phyloP scores from a whole-genome alignment of 148 eudicot genomes.

The Oxyria digyna region DNA sequence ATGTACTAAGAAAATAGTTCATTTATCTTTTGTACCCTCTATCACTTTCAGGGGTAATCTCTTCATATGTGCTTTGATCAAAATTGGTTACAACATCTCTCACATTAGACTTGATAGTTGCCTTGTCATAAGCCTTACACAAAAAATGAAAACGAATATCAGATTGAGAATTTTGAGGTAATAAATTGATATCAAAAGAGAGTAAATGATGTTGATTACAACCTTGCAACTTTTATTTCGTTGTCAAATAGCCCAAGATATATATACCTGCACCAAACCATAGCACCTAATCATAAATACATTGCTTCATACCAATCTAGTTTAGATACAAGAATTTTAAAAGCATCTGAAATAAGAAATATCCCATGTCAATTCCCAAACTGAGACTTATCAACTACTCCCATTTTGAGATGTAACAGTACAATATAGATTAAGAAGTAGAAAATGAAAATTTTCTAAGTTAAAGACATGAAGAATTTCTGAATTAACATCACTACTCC shows the following conservation, averaged over 20 bases:
- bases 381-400: no score
- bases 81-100: conserved; percentile 66
- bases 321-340: no score
- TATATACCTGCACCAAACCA: conserved; percentile 69
- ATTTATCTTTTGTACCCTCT: conserved; percentile 1
- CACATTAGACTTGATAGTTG: conserved; percentile 58
- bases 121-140: conserved; percentile 73
- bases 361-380: no score
- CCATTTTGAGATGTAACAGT: no score
- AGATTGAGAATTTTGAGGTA: conserved; percentile 7
- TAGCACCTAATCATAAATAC: conserved; percentile 34
- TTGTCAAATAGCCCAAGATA: conserved; percentile 82
- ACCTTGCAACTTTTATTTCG: conserved; percentile 85
- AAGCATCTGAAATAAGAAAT: no score
- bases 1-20: not conserved
- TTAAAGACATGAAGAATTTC: no score
- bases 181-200: conserved; percentile 3
- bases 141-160: conserved; percentile 4
- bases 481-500: no score
- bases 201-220: conserved; percentile 13
- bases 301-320: conserved; percentile 12
- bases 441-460: no score
- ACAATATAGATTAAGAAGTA: no score
- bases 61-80: conserved; percentile 42
- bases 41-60: conserved; percentile 9